phyloP scores from a whole-genome alignment of 192 early-diverging fungal genomes.

The Backusella morwellensis region DNA sequence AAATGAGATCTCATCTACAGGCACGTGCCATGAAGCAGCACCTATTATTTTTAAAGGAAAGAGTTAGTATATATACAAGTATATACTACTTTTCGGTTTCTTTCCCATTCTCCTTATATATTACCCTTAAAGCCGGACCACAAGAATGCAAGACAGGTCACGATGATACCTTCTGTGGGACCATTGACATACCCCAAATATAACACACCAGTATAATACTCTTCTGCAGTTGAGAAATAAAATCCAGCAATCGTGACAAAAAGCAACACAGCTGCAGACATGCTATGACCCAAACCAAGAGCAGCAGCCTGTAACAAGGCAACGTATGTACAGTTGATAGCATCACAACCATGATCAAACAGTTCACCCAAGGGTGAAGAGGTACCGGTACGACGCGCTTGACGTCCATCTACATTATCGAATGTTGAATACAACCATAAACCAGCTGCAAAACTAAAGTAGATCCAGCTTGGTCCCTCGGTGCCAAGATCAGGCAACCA shows the following conservation, averaged over 20 bases:
- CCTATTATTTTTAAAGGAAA: conserved; percentile 4
- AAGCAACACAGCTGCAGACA: conserved; percentile 57
- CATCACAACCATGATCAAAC: conserved; percentile 87
- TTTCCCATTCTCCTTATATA: background rate
- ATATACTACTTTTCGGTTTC: background rate
- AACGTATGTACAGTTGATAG: conserved; percentile 79
- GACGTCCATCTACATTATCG: conserved; percentile 87
- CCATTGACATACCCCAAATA: conserved; percentile 85
- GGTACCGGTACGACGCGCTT: conserved; percentile 77
- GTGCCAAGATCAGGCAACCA: conserved; percentile 64
- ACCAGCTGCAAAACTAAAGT: conserved; percentile 70
- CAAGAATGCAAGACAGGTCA: conserved; percentile 63
- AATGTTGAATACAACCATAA: conserved; percentile 89
- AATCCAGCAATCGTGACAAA: conserved; percentile 72
- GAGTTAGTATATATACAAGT: background rate
- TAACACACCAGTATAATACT: conserved; percentile 84
- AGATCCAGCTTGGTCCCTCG: conserved; percentile 72
- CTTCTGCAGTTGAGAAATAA: conserved; percentile 88
- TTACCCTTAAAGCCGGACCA: conserved; percentile 68
- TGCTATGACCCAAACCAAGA: conserved; percentile 71
- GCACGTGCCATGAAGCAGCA: conserved; percentile 14
- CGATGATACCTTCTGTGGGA: conserved; percentile 80
- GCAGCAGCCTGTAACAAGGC: conserved; percentile 72
- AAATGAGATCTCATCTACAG: conserved; percentile 2
- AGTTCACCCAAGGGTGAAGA: conserved; percentile 80